Conservation (phyloP, 164 flowering plant genomes). For the Stephania cephalantha region DNA sequence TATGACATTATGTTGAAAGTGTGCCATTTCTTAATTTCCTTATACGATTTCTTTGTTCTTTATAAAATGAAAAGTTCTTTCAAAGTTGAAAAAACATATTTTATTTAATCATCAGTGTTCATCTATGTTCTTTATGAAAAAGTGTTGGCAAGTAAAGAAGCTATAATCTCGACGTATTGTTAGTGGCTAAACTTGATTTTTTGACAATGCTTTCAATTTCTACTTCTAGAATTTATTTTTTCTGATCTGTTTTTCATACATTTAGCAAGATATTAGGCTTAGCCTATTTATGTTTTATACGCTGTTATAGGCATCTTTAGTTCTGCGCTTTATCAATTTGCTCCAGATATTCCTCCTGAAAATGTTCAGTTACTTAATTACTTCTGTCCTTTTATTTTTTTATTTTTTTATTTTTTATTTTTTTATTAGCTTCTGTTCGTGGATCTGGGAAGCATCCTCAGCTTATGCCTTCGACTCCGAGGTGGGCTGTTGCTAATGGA, state of each 20-base stretch:
- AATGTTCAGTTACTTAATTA: neutral
- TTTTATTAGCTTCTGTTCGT: constrained; percentile 48
- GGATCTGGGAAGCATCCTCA: constrained; percentile 99
- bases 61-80: too few relatives aligned
- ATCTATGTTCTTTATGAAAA: too few relatives aligned
- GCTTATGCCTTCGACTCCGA: constrained; percentile 89
- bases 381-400: neutral
- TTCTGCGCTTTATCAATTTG: neutral
- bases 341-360: neutral
- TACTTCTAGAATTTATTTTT: neutral
- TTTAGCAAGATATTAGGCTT: neutral
- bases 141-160: too few relatives aligned
- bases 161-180: too few relatives aligned
- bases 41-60: too few relatives aligned
- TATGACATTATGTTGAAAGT: too few relatives aligned
- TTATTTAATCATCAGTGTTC: too few relatives aligned
- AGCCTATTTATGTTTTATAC: neutral
- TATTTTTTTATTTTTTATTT: neutral
- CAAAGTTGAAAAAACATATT: too few relatives aligned
- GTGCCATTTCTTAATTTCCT: too few relatives aligned
- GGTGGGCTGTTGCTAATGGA: constrained; percentile 99
- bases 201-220: too few relatives aligned
- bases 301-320: neutral
- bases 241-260: neutral
- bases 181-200: too few relatives aligned